Percentiles rank a stretch among this genome's conserved stretches.
phyloP scores from a whole-genome alignment of 768 basidiomycete genomes.

The Boletus sp. region DNA sequence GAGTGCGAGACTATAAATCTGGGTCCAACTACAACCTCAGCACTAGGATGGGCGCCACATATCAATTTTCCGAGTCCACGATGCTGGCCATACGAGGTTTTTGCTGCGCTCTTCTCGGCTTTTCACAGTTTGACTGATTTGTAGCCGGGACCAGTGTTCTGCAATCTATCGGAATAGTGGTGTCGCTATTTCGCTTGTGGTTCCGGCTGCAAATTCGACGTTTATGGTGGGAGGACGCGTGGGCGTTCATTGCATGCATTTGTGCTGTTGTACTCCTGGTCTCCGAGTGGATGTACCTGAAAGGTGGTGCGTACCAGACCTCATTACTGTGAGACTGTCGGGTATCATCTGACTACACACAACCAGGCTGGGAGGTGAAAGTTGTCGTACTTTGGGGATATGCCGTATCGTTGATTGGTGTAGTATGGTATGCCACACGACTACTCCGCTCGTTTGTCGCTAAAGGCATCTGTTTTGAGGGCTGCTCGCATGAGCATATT shows the following conservation, averaged over 20 bases:
- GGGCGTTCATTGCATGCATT: slow-evolving; percentile 8
- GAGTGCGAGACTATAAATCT: slow-evolving; percentile 5
- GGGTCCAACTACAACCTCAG: not conserved
- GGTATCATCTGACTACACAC: not conserved
- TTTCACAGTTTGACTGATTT: slow-evolving; percentile 1
- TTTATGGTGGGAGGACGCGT: slow-evolving; percentile 25
- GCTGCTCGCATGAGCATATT: slow-evolving; percentile 21
- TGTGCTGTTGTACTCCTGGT: slow-evolving; percentile 4
- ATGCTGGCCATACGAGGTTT: slow-evolving; percentile 11
- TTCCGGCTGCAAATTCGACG: slow-evolving; percentile 16
- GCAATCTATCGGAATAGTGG: slow-evolving; percentile 11
- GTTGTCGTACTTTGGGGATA: slow-evolving; percentile 16
- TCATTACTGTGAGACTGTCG: not conserved
- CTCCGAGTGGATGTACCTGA: slow-evolving; percentile 12
- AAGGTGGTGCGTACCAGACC: slow-evolving; percentile 14
- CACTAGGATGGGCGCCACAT: slow-evolving; percentile 3
- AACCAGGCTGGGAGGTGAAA: slow-evolving; percentile 3
- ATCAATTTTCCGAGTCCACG: slow-evolving; percentile 12
- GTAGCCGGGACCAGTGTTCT: slow-evolving; percentile 6
- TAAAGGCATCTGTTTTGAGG: slow-evolving; percentile 10
- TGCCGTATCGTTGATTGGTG: not conserved
- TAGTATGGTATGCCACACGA: slow-evolving; percentile 16
- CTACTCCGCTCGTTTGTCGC: not conserved
- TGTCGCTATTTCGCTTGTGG: slow-evolving; percentile 17
- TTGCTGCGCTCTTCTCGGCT: not conserved